Percentiles rank a stretch among this genome's conserved stretches.
Conservation (phyloP, 2,329 filamentous ascomycete species). For the Coniochaeta sp. region DNA sequence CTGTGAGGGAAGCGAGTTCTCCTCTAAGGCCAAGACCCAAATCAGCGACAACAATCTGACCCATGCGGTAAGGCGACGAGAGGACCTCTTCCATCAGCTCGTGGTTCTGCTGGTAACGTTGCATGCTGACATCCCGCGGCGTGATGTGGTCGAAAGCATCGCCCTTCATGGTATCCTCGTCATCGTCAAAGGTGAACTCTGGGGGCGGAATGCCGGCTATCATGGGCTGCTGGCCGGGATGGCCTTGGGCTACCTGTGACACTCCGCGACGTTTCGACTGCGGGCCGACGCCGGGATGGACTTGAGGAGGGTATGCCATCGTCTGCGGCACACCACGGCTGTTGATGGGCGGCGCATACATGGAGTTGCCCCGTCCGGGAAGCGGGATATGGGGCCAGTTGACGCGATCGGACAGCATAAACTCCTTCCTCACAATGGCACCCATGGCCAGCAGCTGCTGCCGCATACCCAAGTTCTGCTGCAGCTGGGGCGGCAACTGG, state of each 20-base stretch:
- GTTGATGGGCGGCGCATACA: conserved; percentile 38
- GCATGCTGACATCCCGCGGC: conserved; percentile 79
- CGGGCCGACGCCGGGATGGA: conserved; percentile 34
- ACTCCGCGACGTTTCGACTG: conserved; percentile 43
- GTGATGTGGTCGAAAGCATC: conserved; percentile 88
- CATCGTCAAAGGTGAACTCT: conserved; percentile 63
- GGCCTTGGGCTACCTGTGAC: conserved; percentile 6
- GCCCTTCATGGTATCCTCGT: conserved; percentile 80
- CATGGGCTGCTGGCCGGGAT: conserved; percentile 21
- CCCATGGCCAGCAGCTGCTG: conserved; percentile 66
- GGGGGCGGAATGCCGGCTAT: conserved; percentile 14
- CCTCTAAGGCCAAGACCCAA: conserved; percentile 81
- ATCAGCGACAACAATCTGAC: conserved; percentile 80
- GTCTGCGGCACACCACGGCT: conserved; percentile 47
- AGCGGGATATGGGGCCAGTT: conserved; percentile 85
- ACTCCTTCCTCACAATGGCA: conserved; percentile 82
- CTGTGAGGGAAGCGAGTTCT: conserved; percentile 72
- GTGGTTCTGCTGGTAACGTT: conserved; percentile 88
- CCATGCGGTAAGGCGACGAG: conserved; percentile 79
- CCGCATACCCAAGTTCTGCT: conserved; percentile 53
- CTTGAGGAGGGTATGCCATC: conserved; percentile 56
- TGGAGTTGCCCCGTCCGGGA: conserved; percentile 46
- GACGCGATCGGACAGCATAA: conserved; percentile 82
- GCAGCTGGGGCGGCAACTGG: conserved; percentile 54
- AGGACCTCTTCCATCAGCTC: conserved; percentile 99